Evolutionary conservation across 768 basidiomycete genomes (phyloP).

Genomic region (Mycena galopus): DNA sequence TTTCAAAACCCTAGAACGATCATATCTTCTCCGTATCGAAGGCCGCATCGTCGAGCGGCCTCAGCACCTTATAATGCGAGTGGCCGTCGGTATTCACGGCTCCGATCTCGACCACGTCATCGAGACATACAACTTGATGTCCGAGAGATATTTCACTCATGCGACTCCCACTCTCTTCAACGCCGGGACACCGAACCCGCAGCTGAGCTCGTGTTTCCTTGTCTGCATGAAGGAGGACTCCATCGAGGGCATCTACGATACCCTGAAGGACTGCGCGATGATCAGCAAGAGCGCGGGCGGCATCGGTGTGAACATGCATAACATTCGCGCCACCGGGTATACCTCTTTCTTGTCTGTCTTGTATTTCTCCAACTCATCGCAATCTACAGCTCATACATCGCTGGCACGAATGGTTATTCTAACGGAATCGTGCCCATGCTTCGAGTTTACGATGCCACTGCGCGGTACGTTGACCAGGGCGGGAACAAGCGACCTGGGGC

Average conservation of each 20-base stretch:
- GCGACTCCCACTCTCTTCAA: conserved; percentile 99
- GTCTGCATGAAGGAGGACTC: conserved; percentile 99
- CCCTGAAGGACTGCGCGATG: conserved; percentile 97
- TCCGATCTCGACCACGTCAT: conserved; percentile 88
- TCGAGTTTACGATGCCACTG: conserved; percentile 96
- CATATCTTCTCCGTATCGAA: conserved; percentile 94
- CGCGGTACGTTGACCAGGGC: conserved; percentile 98
- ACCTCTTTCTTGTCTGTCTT: conserved; percentile 39
- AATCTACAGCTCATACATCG: conserved; percentile 88
- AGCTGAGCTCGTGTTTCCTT: conserved; percentile 97
- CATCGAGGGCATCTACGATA: conserved; percentile 99
- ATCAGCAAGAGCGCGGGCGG: conserved; percentile 99
- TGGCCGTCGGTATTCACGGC: conserved; percentile 97
- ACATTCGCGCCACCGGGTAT: conserved; percentile 94
- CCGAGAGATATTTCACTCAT: conserved; percentile 97
- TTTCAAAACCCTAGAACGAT: conserved; percentile 99
- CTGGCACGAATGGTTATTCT: conserved; percentile 98
- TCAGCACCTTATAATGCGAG: conserved; percentile 99
- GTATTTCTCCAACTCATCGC: not conserved
- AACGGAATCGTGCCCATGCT: conserved; percentile 99
- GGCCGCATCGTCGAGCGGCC: conserved; percentile 96
- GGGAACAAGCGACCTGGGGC: conserved; percentile 99
- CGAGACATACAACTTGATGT: conserved; percentile 97
- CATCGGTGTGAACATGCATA: conserved; percentile 95
- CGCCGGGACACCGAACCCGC: conserved; percentile 94